A percentile compares a stretch with the other conserved stretches of the same genome.
Conservation (phyloP, 2,329 filamentous ascomycete genomes). For the Dothistroma septosporum region DNA sequence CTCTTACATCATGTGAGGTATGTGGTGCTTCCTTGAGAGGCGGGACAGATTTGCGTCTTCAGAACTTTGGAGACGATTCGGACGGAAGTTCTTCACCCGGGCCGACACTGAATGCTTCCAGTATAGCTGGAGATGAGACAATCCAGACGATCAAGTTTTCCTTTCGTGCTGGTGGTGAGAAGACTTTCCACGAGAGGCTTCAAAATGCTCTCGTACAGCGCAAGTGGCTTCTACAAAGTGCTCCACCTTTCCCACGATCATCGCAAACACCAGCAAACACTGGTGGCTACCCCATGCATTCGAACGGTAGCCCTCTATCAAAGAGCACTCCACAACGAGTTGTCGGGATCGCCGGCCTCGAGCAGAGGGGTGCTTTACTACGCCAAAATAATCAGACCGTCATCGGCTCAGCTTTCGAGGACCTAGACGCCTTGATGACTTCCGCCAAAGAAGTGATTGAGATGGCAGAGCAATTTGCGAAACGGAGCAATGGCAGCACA, state of each 20-base stretch:
- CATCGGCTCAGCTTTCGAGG: conserved; percentile 91
- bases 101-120: conserved; percentile 52
- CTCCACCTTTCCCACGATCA: conserved; percentile 76
- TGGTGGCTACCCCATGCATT: conserved; percentile 46
- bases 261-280: conserved; percentile 31
- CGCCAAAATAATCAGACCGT: conserved; percentile 90
- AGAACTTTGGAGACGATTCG: conserved; percentile 22
- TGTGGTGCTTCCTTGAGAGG: conserved; percentile 70
- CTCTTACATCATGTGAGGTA: conserved; percentile 80
- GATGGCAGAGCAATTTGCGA: conserved; percentile 80
- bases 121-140: conserved; percentile 54
- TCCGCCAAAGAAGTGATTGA: conserved; percentile 95
- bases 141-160: conserved; percentile 83
- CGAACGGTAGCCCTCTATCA: conserved; percentile 24
- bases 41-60: conserved; percentile 41
- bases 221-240: conserved; percentile 90
- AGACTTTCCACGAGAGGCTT: conserved; percentile 82
- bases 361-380: conserved; percentile 76
- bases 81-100: conserved; percentile 71
- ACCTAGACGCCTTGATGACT: conserved; percentile 93
- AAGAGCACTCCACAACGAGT: conserved; percentile 49
- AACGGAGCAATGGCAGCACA: conserved; percentile 57
- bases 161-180: conserved; percentile 83
- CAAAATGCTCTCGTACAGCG: conserved; percentile 85
- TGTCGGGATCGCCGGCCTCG: conserved; percentile 86